A percentile compares a stretch with the other conserved stretches of the same genome.
Evolutionary conservation across 768 basidiomycete genomes (phyloP).

Genomic region (Suillus spraguei): DNA sequence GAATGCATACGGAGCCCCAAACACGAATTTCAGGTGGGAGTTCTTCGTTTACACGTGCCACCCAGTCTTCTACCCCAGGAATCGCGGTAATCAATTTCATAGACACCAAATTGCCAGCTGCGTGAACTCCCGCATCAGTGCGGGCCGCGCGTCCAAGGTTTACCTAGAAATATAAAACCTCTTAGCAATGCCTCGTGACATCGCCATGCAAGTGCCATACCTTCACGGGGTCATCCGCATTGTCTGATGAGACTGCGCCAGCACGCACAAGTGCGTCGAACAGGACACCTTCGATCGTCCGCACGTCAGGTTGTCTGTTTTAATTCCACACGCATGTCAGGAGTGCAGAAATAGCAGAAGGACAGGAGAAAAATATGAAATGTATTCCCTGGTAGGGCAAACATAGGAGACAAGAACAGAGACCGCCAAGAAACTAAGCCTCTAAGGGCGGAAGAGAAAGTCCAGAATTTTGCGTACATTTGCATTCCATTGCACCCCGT

Average conservation of each 20-base stretch:
- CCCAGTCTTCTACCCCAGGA: slow-evolving; percentile 71
- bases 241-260: slow-evolving; percentile 94
- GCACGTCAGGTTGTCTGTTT: slow-evolving; percentile 68
- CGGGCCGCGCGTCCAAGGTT: slow-evolving; percentile 86
- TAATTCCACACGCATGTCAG: not conserved
- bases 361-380: not conserved
- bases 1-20: slow-evolving; percentile 74
- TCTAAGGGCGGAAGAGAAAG: not conserved
- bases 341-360: not conserved
- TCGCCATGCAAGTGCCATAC: slow-evolving; percentile 38
- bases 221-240: slow-evolving; percentile 88
- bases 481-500: slow-evolving; percentile 95
- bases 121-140: slow-evolving; percentile 97
- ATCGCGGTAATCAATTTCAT: slow-evolving; percentile 85
- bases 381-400: not conserved
- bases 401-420: not conserved
- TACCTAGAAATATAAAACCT: slow-evolving; percentile 51
- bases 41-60: slow-evolving; percentile 76
- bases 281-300: slow-evolving; percentile 88
- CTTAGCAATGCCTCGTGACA: not conserved
- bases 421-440: not conserved
- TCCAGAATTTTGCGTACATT: slow-evolving; percentile 60
- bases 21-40: slow-evolving; percentile 91
- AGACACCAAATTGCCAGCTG: slow-evolving; percentile 91
- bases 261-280: slow-evolving; percentile 88